Conservation (phyloP, 2,329 filamentous ascomycete species). For the Phoma sp. region DNA sequence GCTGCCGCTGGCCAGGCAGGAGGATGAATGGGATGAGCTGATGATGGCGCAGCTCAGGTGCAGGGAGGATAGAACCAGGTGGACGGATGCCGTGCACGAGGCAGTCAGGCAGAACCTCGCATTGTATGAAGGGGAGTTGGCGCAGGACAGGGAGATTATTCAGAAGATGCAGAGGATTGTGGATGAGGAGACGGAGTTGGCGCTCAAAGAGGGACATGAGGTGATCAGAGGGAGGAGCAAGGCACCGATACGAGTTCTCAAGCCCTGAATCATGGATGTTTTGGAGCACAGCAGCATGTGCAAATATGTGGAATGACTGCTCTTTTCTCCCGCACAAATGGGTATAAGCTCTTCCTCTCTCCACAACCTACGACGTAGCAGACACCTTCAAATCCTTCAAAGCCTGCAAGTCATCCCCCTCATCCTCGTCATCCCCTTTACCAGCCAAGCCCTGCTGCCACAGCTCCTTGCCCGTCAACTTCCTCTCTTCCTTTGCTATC, state of each 20-base stretch:
- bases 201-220: constrained; percentile 47
- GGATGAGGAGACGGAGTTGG: constrained; percentile 55
- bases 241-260: constrained; percentile 31
- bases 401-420: constrained; percentile 59
- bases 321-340: constrained; percentile 3
- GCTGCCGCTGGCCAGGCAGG: constrained; percentile 47
- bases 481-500: constrained; percentile 73
- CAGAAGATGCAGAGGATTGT: constrained; percentile 56
- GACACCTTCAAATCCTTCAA: constrained; percentile 52
- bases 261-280: constrained; percentile 12
- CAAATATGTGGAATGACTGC: neutral
- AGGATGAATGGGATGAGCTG: constrained; percentile 58
- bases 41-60: constrained; percentile 28
- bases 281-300: neutral
- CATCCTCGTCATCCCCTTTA: constrained; percentile 71
- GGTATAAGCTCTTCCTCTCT: constrained; percentile 27
- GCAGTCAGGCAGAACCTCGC: constrained; percentile 23
- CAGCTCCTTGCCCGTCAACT: constrained; percentile 68
- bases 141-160: constrained; percentile 43
- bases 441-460: constrained; percentile 60
- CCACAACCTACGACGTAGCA: constrained; percentile 46
- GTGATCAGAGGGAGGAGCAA: constrained; percentile 36
- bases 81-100: constrained; percentile 38
- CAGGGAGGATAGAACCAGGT: constrained; percentile 29
- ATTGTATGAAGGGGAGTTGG: constrained; percentile 25